Base-by-base conservation (phyloP, 345 rosid genomes). In the Populus alba region DNA sequence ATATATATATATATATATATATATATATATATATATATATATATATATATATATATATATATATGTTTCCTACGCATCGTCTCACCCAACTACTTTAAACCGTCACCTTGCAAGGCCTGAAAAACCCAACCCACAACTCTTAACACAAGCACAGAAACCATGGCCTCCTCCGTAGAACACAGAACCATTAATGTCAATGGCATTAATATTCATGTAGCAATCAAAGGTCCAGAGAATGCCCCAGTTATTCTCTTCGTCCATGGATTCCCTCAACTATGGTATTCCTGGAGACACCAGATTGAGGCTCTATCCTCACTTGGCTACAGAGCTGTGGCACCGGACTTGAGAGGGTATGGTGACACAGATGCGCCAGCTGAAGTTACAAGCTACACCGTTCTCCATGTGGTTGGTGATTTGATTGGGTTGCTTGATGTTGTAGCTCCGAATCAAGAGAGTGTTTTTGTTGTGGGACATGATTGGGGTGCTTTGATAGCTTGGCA, bases 401-500 rank as follows among this genome's bases (percentile, higher is more conserved):
- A 57, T 8, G 49, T 68, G 71, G 71, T 68, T 39, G 71, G 71
- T 22, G 71, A 90, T 53, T 74, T 88, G 35, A 74, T 90, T 1
- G 89, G 74, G 4, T 78, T 90, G 5, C 83, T 90, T 47, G 90
- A 90, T 63, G 83, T 66, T 8, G 82, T 88, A 23, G 89, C 88
- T 0, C 72, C 80, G 2, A 84, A 75, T 1, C 81, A 86, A 61
- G 78, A 87, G 61, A 62, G 83, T 71, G 91, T 87, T 17, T 89
- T 87, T 27, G 89, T 88, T 7, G 91, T 90, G 55, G 92, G 87
- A 12, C 92, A 91, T 79, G 92, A 91, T 61, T 87, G 91, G 94
- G 92, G 93, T 7, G 90, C 94, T 35, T 27, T 77, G 8, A 68
- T 86, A 1, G 91, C 92, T 15, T 92, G 94, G 94, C 77, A 86